Evolutionary conservation across 257 asterid species (phyloP), one percentile per base, ranked within the genome.

Genomic region (Solanum commersonii): DNA sequence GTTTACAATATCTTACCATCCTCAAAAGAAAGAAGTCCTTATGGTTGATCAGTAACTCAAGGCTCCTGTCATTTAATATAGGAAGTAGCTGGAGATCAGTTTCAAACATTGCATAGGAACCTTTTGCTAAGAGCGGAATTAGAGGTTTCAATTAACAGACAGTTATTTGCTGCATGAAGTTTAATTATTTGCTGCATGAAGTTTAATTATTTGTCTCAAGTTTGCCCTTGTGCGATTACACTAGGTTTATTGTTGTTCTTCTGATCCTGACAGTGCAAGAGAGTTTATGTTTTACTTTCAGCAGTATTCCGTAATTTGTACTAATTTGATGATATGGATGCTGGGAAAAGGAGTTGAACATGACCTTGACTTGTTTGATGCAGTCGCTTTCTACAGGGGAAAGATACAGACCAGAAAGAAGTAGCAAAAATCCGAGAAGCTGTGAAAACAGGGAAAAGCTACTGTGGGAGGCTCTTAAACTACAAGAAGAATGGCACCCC

Each of bases 311-410:
- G 14, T 20, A 25, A 18, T 8, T 85, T 59, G 67, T 56, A 52
- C 38, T 84, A 52, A 12, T 52, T 78, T 68, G 78, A 68, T 74
- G 67, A 42, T 87, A 22, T 70, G 76, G 90, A 82, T 85, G 56
- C 34, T 89, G 16, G 82, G 77, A 79, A 78, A 85, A 87, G 91
- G 87, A 83, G 87, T 65, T 82, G 89, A 89, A n/a, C 89, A 72
- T 86, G 68, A 84, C 44, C 74, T 59, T 88, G 16, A 84, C 85
- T 93, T 91, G 71, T 92, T 91, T 88, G 89, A 90, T 93, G 91
- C 93, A 97, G 99, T 91, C 99, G 99, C 70, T 97, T 97, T 93
- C 90, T 97, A 88, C 99, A 97, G 94, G 99, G 99, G 68, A 94
- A 95, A 8, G 99, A 94, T 18, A 97, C 99, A 29, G 99, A 97